phyloP scores from a whole-genome alignment of 768 basidiomycete species.

The Boletellus sp. region DNA sequence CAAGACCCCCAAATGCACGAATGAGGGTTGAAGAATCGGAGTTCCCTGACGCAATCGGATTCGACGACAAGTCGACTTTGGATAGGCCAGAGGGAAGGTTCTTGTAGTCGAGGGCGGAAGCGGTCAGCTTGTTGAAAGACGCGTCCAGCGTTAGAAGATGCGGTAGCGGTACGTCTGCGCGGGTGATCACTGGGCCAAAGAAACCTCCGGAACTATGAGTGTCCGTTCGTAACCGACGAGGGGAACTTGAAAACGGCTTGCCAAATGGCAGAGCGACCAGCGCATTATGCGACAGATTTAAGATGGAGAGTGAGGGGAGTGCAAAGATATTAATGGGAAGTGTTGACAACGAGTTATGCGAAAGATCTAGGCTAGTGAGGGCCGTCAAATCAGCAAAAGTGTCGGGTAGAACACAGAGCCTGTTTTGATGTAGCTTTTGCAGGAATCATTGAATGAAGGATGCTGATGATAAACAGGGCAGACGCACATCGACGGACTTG shows the following conservation, averaged over 20 bases:
- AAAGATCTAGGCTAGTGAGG: conserved; percentile 68
- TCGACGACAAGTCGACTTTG: conserved; percentile 62
- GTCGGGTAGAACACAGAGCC: conserved; percentile 55
- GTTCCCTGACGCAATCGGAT: conserved; percentile 52
- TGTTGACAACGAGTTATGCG: conserved; percentile 61
- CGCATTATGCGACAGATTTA: conserved; percentile 72
- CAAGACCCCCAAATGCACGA: conserved; percentile 43
- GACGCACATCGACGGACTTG: conserved; percentile 72
- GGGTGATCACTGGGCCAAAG: conserved; percentile 58
- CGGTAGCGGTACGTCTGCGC: conserved; percentile 64
- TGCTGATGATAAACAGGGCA: background rate
- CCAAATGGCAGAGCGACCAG: conserved; percentile 60
- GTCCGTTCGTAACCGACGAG: conserved; percentile 22
- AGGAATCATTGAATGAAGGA: background rate
- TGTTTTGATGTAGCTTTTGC: conserved; percentile 71
- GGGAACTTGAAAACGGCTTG: conserved; percentile 44
- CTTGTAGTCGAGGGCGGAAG: conserved; percentile 49
- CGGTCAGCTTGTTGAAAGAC: conserved; percentile 63
- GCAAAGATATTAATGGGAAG: conserved; percentile 65
- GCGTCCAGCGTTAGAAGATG: conserved; percentile 59
- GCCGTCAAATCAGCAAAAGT: conserved; percentile 65
- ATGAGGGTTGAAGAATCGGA: conserved; percentile 35
- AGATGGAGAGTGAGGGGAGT: conserved; percentile 58
- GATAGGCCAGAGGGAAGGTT: conserved; percentile 50
- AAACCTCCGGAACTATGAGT: conserved; percentile 47